phyloP scores from a whole-genome alignment of 108 stramenopile species.

The Pseudonitzschia delicatissima region DNA sequence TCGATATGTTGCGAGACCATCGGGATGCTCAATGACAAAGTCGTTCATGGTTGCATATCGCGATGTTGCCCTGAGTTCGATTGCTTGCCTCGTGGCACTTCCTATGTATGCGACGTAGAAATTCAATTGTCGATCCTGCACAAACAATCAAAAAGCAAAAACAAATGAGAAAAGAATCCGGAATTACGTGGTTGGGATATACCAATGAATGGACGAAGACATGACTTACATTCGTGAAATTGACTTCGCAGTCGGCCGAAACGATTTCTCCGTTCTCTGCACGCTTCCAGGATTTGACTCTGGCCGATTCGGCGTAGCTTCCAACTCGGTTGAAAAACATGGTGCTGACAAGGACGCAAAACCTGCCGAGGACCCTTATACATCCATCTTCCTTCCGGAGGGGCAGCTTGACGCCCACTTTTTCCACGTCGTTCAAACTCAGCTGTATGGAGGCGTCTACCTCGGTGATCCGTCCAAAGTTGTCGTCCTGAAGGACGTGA shows the following conservation, averaged over 20 bases:
- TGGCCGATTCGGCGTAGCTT: conserved; percentile 31
- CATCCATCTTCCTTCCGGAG: conserved; percentile 52
- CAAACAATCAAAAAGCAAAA: neutral
- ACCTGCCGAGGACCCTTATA: conserved; percentile 63
- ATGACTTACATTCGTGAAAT: conserved; percentile 28
- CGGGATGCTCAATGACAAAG: conserved; percentile 50
- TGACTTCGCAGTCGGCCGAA: conserved; percentile 21
- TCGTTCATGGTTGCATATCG: conserved; percentile 42
- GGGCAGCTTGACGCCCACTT: conserved; percentile 47
- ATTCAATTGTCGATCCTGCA: conserved; percentile 23
- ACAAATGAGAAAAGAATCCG: neutral
- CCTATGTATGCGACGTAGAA: conserved; percentile 36
- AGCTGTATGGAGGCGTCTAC: conserved; percentile 51
- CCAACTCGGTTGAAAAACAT: conserved; percentile 47
- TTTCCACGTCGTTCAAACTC: conserved; percentile 40
- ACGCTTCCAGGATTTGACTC: conserved; percentile 21
- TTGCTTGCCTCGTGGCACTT: conserved; percentile 32
- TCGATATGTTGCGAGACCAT: conserved; percentile 44
- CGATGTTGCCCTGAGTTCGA: conserved; percentile 29
- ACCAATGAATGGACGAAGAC: neutral
- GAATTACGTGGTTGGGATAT: neutral
- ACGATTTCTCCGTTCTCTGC: conserved; percentile 27
- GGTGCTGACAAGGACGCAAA: conserved; percentile 44
- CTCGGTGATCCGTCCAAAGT: conserved; percentile 43
- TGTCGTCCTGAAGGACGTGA: conserved; percentile 38